A percentile compares a stretch with the other conserved stretches of the same genome.
These are phyloP conservation scores for Ogataea siamensis DNA, from an alignment of 805 yeast genomes.

Conservation along the genomic window DNA sequence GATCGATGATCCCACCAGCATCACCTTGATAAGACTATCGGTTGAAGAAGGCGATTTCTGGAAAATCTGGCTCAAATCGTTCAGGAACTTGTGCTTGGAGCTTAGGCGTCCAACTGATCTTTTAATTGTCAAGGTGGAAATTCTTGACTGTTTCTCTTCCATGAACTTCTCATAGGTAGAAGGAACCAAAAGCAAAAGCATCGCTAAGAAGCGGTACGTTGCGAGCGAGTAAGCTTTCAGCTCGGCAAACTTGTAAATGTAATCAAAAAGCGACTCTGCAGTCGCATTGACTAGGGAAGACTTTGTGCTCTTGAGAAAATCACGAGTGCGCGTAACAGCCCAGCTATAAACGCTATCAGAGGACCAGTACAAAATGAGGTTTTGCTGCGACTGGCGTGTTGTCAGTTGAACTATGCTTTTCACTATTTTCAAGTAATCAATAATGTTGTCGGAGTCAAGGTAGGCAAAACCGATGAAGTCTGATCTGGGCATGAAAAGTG, in stretches of 20 bases:
- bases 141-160: constrained; percentile 21
- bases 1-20: constrained; percentile 35
- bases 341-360: constrained; percentile 47
- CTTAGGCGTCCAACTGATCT: constrained; percentile 24
- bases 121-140: constrained; percentile 24
- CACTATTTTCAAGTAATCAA: constrained; percentile 39
- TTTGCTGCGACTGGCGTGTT: constrained; percentile 45
- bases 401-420: constrained; percentile 36
- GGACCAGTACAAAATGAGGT: constrained; percentile 43
- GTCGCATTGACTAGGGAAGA: constrained; percentile 12
- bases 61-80: constrained; percentile 24
- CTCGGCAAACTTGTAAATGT: constrained; percentile 32
- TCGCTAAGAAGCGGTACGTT: constrained; percentile 34
- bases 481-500: constrained; percentile 40
- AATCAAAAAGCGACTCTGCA: constrained; percentile 38
- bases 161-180: constrained; percentile 29
- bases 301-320: constrained; percentile 35
- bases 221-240: constrained; percentile 29
- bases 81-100: constrained; percentile 28
- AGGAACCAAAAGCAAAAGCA: constrained; percentile 35
- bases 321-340: constrained; percentile 48
- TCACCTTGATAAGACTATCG: constrained; percentile 33
- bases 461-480: constrained; percentile 46
- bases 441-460: constrained; percentile 38
- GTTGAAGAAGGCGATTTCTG: constrained; percentile 27